phyloP scores from a whole-genome alignment of 306 rosid species.

The Sicyos baderoa region DNA sequence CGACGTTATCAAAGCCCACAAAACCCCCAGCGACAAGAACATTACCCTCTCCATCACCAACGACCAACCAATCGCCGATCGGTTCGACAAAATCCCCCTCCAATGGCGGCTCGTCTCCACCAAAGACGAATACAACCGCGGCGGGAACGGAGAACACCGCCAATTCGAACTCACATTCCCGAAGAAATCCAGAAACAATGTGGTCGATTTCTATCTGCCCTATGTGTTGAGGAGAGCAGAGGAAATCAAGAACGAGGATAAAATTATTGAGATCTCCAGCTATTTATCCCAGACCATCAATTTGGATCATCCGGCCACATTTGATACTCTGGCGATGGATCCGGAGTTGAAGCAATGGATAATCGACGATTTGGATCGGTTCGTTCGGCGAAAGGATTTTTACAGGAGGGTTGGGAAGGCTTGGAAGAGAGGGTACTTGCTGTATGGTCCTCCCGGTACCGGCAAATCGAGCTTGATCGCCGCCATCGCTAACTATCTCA shows the following conservation, averaged over 20 bases:
- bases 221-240: not conserved
- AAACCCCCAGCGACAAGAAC: slow-evolving; percentile 4
- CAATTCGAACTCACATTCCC: not conserved
- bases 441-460: slow-evolving; percentile 14
- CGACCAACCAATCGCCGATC: not conserved
- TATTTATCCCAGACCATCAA: not conserved
- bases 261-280: not conserved
- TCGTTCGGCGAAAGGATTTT: not conserved
- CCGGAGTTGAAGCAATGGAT: not conserved
- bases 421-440: slow-evolving; percentile 13
- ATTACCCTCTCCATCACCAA: not conserved
- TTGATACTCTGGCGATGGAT: not conserved
- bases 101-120: not conserved
- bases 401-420: slow-evolving; percentile 5
- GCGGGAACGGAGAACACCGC: not conserved
- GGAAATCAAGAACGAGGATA: not conserved
- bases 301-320: slow-evolving; percentile 1
- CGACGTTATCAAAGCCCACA: not conserved
- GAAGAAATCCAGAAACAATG: not conserved
- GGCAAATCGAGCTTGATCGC: slow-evolving; percentile 15
- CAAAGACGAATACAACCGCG: not conserved
- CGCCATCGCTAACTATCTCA: slow-evolving; percentile 16
- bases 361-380: slow-evolving; percentile 13
- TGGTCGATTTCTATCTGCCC: slow-evolving; percentile 1
- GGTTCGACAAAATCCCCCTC: not conserved